Evolutionary conservation across 2,329 filamentous ascomycete genomes (phyloP), one percentile per base, ranked within the genome.

Genomic region (Malbranchea zuffiana): DNA sequence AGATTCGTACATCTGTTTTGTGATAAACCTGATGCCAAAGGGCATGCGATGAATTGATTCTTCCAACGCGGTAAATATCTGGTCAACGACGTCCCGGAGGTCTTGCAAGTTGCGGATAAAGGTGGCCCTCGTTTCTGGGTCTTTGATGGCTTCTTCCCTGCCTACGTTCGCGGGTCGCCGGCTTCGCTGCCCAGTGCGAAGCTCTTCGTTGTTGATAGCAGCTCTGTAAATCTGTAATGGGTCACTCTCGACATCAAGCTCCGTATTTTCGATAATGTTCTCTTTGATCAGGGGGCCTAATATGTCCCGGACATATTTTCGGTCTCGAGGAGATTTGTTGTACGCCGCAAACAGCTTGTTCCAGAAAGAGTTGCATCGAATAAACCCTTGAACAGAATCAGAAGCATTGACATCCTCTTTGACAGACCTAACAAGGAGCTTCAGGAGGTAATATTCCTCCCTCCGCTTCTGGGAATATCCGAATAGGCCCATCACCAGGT

Each of bases 181-280:
- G 56, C 87, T 94, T 13, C 84, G 77, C 46, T 78, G 76, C 3
- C 90, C 90, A 0, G 90, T 98, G 12, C 85, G 79, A 16, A 98
- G 75, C 61, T 98, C 90, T 59, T 96, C 88, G 50, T 98, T 94
- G 64, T 92, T 96, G 63, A 98, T 92, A 10, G 85, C 80, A 4
- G 86, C 90, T 27, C 83, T 77, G 61, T 98, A 96, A 40, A 98
- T 98, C 50, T 96, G 88, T 68, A 96, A 80, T 0, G 90, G 90
- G 53, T 98, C 90, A 56, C 88, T 95, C 61, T 98, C 90, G 17
- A 98, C 69, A 55, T 98, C 88, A 21, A 98, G 68, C 4, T 80
- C 80, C 8, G 86, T 79, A 48, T 95, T 90, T 37, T 94, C 90
- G 37, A 96, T 79, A 51, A 98, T 86, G 53, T 90, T 88, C 54